Base-by-base conservation (phyloP, 768 basidiomycete species). In the Terana coerulea region DNA sequence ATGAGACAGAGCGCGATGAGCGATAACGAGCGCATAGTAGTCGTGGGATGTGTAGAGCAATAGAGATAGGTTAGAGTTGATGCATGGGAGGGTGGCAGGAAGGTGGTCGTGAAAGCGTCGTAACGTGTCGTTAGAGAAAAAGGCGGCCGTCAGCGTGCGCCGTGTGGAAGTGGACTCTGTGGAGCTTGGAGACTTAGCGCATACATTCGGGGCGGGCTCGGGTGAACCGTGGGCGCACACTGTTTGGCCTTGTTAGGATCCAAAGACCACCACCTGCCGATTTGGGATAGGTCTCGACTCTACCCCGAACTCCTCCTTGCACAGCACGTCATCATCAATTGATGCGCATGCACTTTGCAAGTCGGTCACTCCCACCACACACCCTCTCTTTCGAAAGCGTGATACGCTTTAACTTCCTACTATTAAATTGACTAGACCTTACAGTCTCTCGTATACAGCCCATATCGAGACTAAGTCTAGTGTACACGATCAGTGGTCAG, bases 231-330 rank as follows among this genome's bases (percentile, higher is more conserved):
- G 54, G 41, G 24, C 24, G 29, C 53, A 14, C 47, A 30, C 19
- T 58, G 41, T 61, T 61, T 61, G 58, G 47, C 24, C 54, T 21
- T 59, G 60, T 59, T 57, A 56, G 54, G 53, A 55, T 55, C 54
- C 28, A 8, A 56, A 41, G 59, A 55, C 34, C 39, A 40, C 19
- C 45, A 9, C 40, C 51, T 45, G 53, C 30, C 55, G 42, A n/a
- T n/a, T n/a, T n/a, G n/a, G n/a, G n/a, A n/a, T n/a, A n/a, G n/a
- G n/a, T n/a, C n/a, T n/a, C n/a, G n/a, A n/a, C n/a, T n/a, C n/a
- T n/a, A n/a, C n/a, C n/a, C n/a, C n/a, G n/a, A n/a, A n/a, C n/a
- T n/a, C n/a, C n/a, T n/a, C n/a, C n/a, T n/a, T n/a, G n/a, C n/a
- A n/a, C n/a, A n/a, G n/a, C n/a, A n/a, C n/a, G n/a, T n/a, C n/a